Evolutionary conservation across 805 yeast species (phyloP), one percentile per base, ranked within the genome.

Genomic region (Wickerhamiella allomyrinae): DNA sequence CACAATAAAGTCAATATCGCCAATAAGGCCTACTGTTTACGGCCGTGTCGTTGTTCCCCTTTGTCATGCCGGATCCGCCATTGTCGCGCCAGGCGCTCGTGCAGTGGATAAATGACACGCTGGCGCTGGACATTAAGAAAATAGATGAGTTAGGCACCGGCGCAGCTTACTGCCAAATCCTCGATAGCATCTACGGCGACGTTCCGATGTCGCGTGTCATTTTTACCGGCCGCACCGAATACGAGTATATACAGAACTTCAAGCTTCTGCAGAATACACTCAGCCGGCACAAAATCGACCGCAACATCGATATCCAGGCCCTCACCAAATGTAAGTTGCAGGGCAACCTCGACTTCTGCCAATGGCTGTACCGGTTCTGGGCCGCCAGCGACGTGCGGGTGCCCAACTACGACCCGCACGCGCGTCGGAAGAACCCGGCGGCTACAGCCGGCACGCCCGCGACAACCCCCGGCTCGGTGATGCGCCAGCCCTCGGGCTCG

Each of bases 91-190:
- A 78, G 35, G 95, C 85, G 52, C 69, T 91, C 14, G 62, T 91
- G 43, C 71, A 70, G 42, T 91, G 97, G 97, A 68, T 91, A 50
- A 89, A 89, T 55, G 67, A 72, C 34, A 70, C 82, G 3, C 67
- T 85, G 37, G 71, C 71, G 35, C 60, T 86, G 34, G 67, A 76
- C 47, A 74, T 82, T 53, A 67, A 75, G 29, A 84, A 81, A 57
- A 79, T 91, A 1, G 98, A 91, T 57, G 87, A 87, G 60, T 79
- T 95, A 57, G 99, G 99, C 14, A 74, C 81, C 2, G 99, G 99
- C 2, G 95, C 95, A 1, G 89, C 85, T 1, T 89, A 84, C 58
- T 86, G 96, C 60, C 95, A 87, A 63, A 71, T 91, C 31, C 69
- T 89, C 66, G 96, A 91, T 59, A 74, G 86, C 7, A 76, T 91